phyloP scores from a whole-genome alignment of 768 basidiomycete species.

The Leucocoprinus leucothites region DNA sequence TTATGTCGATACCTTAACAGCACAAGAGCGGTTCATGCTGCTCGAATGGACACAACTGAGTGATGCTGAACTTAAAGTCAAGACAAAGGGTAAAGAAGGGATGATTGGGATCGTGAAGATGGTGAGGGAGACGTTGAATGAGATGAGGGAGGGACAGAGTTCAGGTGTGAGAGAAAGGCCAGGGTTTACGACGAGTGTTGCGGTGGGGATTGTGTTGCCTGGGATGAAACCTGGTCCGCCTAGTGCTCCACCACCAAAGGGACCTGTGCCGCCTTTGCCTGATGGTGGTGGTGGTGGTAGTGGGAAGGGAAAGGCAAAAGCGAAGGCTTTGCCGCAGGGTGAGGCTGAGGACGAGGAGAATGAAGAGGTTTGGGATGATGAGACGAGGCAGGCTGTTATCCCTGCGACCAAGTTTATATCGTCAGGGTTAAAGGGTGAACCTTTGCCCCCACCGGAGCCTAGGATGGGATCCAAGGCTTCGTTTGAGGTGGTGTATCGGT shows the following conservation, averaged over 20 bases:
- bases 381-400: not conserved
- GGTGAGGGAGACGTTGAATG: constrained; percentile 9
- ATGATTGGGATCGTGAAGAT: constrained; percentile 1
- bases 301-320: not conserved
- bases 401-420: constrained; percentile 6
- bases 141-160: constrained; percentile 7
- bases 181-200: constrained; percentile 8
- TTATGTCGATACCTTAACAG: not conserved
- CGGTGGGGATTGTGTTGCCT: constrained; percentile 10
- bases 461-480: constrained; percentile 12
- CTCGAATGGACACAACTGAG: constrained; percentile 10
- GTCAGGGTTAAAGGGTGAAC: constrained; percentile 11
- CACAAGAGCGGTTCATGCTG: constrained; percentile 2
- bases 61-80: constrained; percentile 2
- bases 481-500: constrained; percentile 10
- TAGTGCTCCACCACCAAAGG: not conserved
- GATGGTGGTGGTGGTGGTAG: not conserved
- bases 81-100: not conserved
- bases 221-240: constrained; percentile 3
- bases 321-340: not conserved
- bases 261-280: constrained; percentile 8
- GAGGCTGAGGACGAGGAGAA: not conserved
- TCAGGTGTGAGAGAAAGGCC: not conserved
- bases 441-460: constrained; percentile 6
- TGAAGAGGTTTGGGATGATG: not conserved